A percentile compares a stretch with the other conserved stretches of the same genome.
Evolutionary conservation across 805 yeast genomes (phyloP).

Genomic region (Zygoascus biomembranicola): DNA sequence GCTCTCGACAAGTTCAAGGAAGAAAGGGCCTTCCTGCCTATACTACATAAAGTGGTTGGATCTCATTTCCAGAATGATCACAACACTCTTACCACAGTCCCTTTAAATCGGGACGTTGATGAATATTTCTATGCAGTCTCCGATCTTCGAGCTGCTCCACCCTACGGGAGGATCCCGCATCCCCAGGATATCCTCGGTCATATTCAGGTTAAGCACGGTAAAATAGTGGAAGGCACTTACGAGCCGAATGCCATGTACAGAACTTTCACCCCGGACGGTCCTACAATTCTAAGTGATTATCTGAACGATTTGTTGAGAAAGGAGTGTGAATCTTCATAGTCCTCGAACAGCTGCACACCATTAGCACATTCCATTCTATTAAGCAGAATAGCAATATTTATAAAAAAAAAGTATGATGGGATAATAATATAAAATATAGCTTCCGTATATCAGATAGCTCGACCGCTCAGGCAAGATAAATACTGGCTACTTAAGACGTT

Average conservation of each 20-base stretch:
- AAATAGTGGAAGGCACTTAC: conserved; percentile 46
- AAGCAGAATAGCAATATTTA: no score
- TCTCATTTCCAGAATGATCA: conserved; percentile 24
- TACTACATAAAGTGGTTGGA: conserved; percentile 17
- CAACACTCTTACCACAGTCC: conserved; percentile 22
- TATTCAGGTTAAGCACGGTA: conserved; percentile 51
- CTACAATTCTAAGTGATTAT: conserved; percentile 44
- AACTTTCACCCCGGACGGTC: conserved; percentile 41
- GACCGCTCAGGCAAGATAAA: no score
- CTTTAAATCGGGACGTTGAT: conserved; percentile 33
- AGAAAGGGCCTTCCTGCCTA: conserved; percentile 19
- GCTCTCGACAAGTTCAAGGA: conserved; percentile 6
- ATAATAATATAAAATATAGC: not conserved
- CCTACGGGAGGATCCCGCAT: conserved; percentile 58
- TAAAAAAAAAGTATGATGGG: no score
- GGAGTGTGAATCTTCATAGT: conserved; percentile 21
- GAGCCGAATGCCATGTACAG: conserved; percentile 55
- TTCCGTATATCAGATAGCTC: not conserved
- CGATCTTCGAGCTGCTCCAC: conserved; percentile 59
- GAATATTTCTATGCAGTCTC: conserved; percentile 57
- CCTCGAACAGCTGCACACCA: no score
- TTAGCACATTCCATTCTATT: no score
- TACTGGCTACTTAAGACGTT: not conserved
- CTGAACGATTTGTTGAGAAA: conserved; percentile 35
- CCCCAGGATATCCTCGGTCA: conserved; percentile 66